Evolutionary conservation across 2,329 filamentous ascomycete species (phyloP), one percentile per base, ranked within the genome.

Genomic region (Fusarium goolgardi): DNA sequence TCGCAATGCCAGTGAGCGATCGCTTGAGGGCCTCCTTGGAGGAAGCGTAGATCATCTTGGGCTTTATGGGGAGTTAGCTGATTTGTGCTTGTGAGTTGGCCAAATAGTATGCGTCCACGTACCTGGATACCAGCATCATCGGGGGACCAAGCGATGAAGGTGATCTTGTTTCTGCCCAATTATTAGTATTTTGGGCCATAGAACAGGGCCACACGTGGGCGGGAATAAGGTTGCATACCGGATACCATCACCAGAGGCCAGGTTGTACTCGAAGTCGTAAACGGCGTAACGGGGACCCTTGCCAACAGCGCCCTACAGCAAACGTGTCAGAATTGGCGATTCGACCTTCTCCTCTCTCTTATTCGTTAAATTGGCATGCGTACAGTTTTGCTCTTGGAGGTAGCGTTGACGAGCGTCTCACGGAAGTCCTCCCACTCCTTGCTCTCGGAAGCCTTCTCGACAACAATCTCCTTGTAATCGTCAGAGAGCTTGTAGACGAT

Each of bases 1-100:
- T 82, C 65, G 90, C 90, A 73, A 95, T 83, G 69, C 91, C 92
- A 77, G 88, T 91, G 69, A 96, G 87, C 51, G 91, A 81, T 80
- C 90, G 90, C 87, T 94, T 95, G 73, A 96, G 86, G 63, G 91
- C 90, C 75, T 94, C 91, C 85, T 95, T 96, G 81, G 92, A 96
- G 53, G 92, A 92, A 75, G 92, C 91, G 85, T 95, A 96, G 80
- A 94, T 86, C 92, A 96, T 96, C 86, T 94, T 94, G 81, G 90
- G 86, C 92, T 94, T 72, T 59, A 27, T 45, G 34, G 20, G 31
- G 21, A 46, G 70, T 70, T 43, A 58, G 70, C 65, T 27, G 32
- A 37, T 15, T 21, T 29, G 34, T 41, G 16, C 52, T 35, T 15
- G 7, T 20, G 25, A 27, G 81, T 86, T 79, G 79, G 93, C 90